Evolutionary conservation across 768 basidiomycete species (phyloP), one percentile per base, ranked within the genome.

Genomic region (Tricholoma bakamatsutake): DNA sequence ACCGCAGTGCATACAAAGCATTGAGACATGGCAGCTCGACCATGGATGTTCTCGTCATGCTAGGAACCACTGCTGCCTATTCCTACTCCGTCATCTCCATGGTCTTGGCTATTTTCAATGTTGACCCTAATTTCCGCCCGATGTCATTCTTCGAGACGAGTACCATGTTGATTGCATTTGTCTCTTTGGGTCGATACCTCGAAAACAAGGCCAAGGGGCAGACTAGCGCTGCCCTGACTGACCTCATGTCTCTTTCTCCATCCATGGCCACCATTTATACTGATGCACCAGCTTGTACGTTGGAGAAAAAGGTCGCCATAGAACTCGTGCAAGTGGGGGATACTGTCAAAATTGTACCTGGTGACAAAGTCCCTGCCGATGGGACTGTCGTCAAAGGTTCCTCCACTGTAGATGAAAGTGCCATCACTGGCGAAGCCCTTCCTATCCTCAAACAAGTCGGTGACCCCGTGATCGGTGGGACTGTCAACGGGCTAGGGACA

Each of bases 201-300:
- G 97, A 98, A 74, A 98, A 98, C 72, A 82, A 87, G 54, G 97
- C 97, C 47, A 98, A 98, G 71, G 96, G 97, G 30, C 91, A 90
- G 72, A 98, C 97, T 2, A 94, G 93, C 42, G 94, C 94, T 1
- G 97, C 97, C 2, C 80, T 99, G 28, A 97, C 94, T 3, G 95
- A 98, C 67, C 81, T 99, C 52, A 97, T 98, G 90, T 83, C 91
- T 18, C 87, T 99, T 40, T 79, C 95, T 0, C 97, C 97, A 2
- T 88, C 91, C 5, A 97, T 96, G 83, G 93, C 96, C 12, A 95
- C 85, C 3, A 95, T 99, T 47, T 98, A 97, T 71, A 89, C 91
- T 5, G 90, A 98, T 63, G 81, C 83, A 1, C 85, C 89, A 0
- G 73, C 80, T 5, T 91, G 90, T 63, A 87, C 83, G 0, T 81